Evolutionary conservation across 148 eudicot species (phyloP), one percentile per base, ranked within the genome.

Genomic region (Chenopodium quinoa): DNA sequence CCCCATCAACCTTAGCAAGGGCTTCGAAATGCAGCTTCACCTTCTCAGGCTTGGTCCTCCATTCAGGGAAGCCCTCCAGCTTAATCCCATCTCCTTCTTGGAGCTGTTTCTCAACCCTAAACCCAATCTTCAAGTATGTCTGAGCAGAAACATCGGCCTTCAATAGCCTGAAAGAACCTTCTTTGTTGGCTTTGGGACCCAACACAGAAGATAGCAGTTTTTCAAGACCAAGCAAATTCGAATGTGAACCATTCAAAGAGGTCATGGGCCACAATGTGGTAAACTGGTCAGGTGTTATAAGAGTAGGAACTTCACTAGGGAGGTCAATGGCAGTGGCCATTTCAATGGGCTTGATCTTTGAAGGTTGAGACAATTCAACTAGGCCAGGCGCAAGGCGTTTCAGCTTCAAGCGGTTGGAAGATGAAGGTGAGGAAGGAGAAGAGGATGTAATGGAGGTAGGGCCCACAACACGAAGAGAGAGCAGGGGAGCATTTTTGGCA

Each of bases 361-460:
- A 84, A 23, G 85, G 88, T 23, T 92, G 89, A 27, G 99, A 95
- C 17, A 95, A 81, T 89, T 95, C 97, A 17, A 95, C 97, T 4
- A 93, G 90, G 77, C 99, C 99, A 2, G 97, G 99, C 29, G 99
- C 97, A 47, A 95, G 91, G 71, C 93, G 98, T 78, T 91, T 95
- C 29, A 95, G 97, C 90, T 95, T 92, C 60, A 95, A 90, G 82
- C 81, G 89, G 84, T 86, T 93, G 44, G 80, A 82, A n/a, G 91
- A 86, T 47, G 92, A 86, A 22, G 91, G 80, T 64, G 97, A 90
- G n/a, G 93, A 75, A 40, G 97, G 77, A 64, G 92, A 54, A 14
- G 98, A 94, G 37, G 99, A 92, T 9, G 97, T 83, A 75, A 95
- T 91, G 7, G 96, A 95, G 37, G 98, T 91, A 37, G 98, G 96